Conservation (phyloP, 2,329 filamentous ascomycete species). For the Tetracladium maxilliforme region DNA sequence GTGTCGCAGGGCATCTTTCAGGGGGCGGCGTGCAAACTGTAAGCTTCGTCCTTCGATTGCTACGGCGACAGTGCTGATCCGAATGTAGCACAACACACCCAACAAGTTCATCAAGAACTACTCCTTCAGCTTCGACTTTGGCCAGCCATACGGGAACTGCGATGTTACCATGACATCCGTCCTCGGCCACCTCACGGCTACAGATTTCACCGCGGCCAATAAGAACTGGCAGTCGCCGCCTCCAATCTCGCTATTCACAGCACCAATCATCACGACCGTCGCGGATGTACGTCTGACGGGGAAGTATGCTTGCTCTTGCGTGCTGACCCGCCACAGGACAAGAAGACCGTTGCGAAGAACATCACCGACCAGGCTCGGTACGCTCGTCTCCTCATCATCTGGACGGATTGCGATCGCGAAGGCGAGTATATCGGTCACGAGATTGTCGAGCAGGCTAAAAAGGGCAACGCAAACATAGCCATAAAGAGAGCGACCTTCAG, state of each 20-base stretch:
- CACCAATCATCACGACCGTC: conserved; percentile 55
- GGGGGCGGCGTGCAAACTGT: conserved; percentile 62
- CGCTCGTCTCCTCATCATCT: conserved; percentile 73
- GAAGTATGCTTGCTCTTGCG: conserved; percentile 1
- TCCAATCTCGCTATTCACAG: conserved; percentile 67
- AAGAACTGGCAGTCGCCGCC: conserved; percentile 71
- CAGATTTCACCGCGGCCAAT: conserved; percentile 62
- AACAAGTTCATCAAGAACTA: conserved; percentile 88
- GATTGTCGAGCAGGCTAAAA: conserved; percentile 66
- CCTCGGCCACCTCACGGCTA: conserved; percentile 68
- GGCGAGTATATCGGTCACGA: conserved; percentile 93
- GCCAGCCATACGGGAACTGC: conserved; percentile 63
- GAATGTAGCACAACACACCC: conserved; percentile 46
- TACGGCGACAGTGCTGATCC: conserved; percentile 2
- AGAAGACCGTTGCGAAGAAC: conserved; percentile 69
- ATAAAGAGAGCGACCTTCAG: conserved; percentile 84
- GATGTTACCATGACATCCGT: conserved; percentile 90
- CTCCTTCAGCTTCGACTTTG: conserved; percentile 79
- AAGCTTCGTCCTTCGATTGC: conserved; percentile 23
- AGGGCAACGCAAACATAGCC: conserved; percentile 58
- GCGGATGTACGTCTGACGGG: conserved; percentile 35
- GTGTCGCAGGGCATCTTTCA: conserved; percentile 77
- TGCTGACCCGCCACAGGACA: conserved; percentile 40
- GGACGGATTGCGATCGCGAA: conserved; percentile 97
- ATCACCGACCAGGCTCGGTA: conserved; percentile 65